These are phyloP conservation scores for Phyllosticta citrichinensis DNA, from an alignment of 2,329 filamentous ascomycete genomes.

Conservation along the genomic window DNA sequence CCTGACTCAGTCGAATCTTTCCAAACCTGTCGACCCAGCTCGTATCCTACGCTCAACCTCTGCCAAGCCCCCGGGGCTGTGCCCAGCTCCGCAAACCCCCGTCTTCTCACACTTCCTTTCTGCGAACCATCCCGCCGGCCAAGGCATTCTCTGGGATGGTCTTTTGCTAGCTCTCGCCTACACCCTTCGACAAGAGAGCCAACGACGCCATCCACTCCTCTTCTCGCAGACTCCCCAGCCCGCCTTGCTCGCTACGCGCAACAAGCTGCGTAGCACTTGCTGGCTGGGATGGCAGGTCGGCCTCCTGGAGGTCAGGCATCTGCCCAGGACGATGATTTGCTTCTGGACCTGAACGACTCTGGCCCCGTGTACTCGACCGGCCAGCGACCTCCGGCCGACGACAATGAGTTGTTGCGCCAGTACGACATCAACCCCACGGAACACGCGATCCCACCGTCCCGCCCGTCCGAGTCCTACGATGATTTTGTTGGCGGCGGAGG, in stretches of 20 bases:
- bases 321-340: slow-evolving; percentile 39
- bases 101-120: neutral
- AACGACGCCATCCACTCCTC: neutral
- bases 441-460: slow-evolving; percentile 48
- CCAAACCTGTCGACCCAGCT: neutral
- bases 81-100: neutral
- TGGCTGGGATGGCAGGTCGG: slow-evolving; percentile 42
- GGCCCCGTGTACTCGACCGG: slow-evolving; percentile 64
- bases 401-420: slow-evolving; percentile 67
- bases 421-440: slow-evolving; percentile 62
- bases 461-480: slow-evolving; percentile 88
- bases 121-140: neutral
- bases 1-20: neutral
- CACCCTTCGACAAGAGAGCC: neutral
- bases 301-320: slow-evolving; percentile 42
- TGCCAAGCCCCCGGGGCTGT: slow-evolving; percentile 9
- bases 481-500: slow-evolving; percentile 71
- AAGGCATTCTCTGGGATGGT: neutral
- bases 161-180: neutral
- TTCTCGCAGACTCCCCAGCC: neutral
- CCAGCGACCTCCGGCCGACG: slow-evolving; percentile 66
- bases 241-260: neutral
- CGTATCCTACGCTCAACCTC: slow-evolving; percentile 5
- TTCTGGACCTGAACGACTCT: slow-evolving; percentile 65
- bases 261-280: neutral